Evolutionary conservation across 75 land plant species (phyloP), one percentile per base, ranked within the genome.

Genomic region (Pinus tabuliformis): DNA sequence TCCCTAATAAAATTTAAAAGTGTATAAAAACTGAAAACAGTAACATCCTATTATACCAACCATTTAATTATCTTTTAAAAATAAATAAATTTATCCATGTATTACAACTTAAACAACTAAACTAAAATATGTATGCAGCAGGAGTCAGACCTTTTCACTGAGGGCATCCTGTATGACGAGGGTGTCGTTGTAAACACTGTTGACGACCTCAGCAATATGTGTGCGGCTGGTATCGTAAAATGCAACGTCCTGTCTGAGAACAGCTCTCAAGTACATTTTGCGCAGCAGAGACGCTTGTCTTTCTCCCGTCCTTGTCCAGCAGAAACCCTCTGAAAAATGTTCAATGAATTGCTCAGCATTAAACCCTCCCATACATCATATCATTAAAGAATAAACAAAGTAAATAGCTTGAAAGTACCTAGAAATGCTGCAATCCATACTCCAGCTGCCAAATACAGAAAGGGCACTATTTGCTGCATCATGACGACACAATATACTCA

Each of bases 401-500:
- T 5, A 21, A 22, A 3, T 9, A 4, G 56, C 15, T 62, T 24
- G 7, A 59, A n/a, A 49, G 3, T 49, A 84, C 86, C 86, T 21
- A 84, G 20, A 56, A 81, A 81, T 18, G 77, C 70, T 18, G 79
- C 78, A 24, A 80, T 76, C 57, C 33, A 80, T 3, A 56, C 74
- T 2, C 75, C 84, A 18, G 28, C 61, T 2, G 84, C 86, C 80
- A 84, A 56, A 73, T 79, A 84, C n/a, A 84, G 54, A 11, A 81
- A 62, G 33, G 66, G 56, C 26, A 57, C 3, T 12, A 76, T 28
- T 62, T 68, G 58, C 86, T 84, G 80, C 24, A 81, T 17, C 26
- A 83, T 21, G 45, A 68, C 24, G 18, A 58, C 5, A 60, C 28
- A 22, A n/a, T 26, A 21, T 17, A 14, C n/a, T 20, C 59, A 58